Evolutionary conservation across 139 green algal species (phyloP).

Genomic region (Asterochloris sp.): DNA sequence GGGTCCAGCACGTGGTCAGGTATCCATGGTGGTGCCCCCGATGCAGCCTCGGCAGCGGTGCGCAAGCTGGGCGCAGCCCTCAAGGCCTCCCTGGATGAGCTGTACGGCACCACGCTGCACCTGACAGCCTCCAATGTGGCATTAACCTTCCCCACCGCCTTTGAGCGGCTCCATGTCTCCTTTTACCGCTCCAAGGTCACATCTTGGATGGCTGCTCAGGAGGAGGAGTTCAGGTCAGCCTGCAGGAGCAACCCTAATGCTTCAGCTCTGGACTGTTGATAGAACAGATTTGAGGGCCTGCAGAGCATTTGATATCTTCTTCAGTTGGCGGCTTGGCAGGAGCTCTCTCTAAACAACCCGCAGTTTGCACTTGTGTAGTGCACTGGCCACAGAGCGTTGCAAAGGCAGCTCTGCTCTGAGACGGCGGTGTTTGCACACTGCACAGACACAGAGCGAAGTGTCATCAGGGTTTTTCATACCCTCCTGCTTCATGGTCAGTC

Average conservation of each 20-base stretch:
- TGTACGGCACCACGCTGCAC: constrained; percentile 54
- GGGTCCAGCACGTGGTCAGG: constrained; percentile 3
- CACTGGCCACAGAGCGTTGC: too few relatives aligned
- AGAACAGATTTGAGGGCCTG: too few relatives aligned
- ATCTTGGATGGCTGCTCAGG: constrained; percentile 71
- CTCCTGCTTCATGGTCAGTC: too few relatives aligned
- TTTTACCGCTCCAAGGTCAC: constrained; percentile 82
- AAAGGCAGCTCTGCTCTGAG: too few relatives aligned
- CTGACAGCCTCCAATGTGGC: constrained; percentile 34
- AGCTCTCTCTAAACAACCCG: too few relatives aligned
- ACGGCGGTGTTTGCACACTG: too few relatives aligned
- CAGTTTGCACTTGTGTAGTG: too few relatives aligned
- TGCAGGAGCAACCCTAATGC: not conserved
- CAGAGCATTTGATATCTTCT: too few relatives aligned
- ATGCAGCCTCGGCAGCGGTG: constrained; percentile 3
- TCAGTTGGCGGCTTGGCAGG: too few relatives aligned
- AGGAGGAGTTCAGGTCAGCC: constrained; percentile 59
- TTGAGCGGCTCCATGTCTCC: constrained; percentile 44
- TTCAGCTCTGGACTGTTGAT: too few relatives aligned
- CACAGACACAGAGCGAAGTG: too few relatives aligned
- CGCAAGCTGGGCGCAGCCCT: constrained; percentile 45
- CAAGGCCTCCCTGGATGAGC: constrained; percentile 38
- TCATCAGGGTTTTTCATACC: too few relatives aligned
- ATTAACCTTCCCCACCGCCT: constrained; percentile 54
- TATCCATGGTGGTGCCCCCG: not conserved